phyloP scores from a whole-genome alignment of 345 rosid species.

The Rubroshorea leprosula region DNA sequence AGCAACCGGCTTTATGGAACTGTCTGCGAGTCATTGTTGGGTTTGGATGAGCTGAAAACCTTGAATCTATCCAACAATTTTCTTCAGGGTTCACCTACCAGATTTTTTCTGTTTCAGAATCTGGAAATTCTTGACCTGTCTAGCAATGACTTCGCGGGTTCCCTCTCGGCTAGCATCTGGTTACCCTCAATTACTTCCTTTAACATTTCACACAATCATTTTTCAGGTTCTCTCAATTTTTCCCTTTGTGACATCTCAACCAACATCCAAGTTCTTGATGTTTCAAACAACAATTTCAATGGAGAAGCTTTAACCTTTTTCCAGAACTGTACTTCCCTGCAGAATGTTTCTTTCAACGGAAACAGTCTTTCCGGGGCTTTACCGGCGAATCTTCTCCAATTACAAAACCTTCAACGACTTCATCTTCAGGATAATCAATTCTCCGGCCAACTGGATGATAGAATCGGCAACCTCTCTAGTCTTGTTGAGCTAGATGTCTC shows the following conservation, averaged over 20 bases:
- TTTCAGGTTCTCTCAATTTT: constrained; percentile 7
- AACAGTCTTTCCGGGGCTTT: background rate
- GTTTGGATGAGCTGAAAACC: background rate
- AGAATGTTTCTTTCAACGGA: background rate
- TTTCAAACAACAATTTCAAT: constrained; percentile 16
- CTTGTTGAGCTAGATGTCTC: constrained; percentile 11
- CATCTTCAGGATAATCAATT: constrained; percentile 5
- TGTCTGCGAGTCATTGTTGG: background rate
- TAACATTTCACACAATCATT: constrained; percentile 8
- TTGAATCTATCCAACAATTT: background rate
- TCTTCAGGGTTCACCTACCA: background rate
- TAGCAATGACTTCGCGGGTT: background rate
- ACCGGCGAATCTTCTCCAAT: constrained; percentile 7
- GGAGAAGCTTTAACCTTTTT: constrained; percentile 1
- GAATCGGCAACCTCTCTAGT: constrained; percentile 7
- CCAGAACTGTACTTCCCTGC: constrained; percentile 13
- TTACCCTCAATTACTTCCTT: constrained; percentile 7
- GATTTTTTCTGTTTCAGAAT: background rate
- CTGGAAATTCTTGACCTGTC: constrained; percentile 19
- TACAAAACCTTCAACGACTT: background rate
- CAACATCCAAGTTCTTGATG: constrained; percentile 6
- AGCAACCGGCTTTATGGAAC: background rate
- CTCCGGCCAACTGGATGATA: background rate
- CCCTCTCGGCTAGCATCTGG: constrained; percentile 1
- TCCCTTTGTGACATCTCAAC: constrained; percentile 12